Base-by-base conservation (phyloP, 2,329 filamentous ascomycete genomes). In the Beauveria caledonica region DNA sequence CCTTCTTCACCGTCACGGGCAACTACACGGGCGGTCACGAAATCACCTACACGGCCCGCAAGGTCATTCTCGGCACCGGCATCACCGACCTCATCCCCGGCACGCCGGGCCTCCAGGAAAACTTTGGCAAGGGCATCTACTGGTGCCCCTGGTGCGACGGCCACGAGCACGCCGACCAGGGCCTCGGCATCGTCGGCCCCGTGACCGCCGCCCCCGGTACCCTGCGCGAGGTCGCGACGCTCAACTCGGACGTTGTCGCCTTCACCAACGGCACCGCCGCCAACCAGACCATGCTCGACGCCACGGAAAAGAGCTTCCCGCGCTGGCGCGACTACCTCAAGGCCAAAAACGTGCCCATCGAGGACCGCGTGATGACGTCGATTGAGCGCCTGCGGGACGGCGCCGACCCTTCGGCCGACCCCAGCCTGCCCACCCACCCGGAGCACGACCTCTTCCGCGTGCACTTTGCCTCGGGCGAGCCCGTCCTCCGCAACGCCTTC, bases 131-230 rank as follows among this genome's bases (percentile, higher is more conserved):
- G 62, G 84, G 84, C 6, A 78, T 86, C 56, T 86, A 73, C 71
- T 86, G 83, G 82, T 86, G 84, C 59, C 82, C 83, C 0, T 86
- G 84, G 84, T 86, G 84, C 63, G 84, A 86, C 66, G 84, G 84
- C 13, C 76, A 80, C 63, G 84, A 86, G 70, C 82, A 86, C 67
- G 79, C 78, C 0, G 81, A 85, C 66, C 82, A 86, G 63, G 62
- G 76, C 0, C 74, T 86, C 1, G 83, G 83, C 1, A 73, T 86
- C 39, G 68, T 87, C 0, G 78, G 74, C 1, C 63, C 72, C 1
- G 68, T 85, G 0, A 65, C 72, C 1, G 83, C 88, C 48, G 74
- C 85, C 63, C 81, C 89, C 29, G 86, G 94, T 70, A 82, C 86
- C 54, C 76, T 82, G 0, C 72, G 78, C 15, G 81, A 86, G 66